Evolutionary conservation across 2,329 filamentous ascomycete species (phyloP).

Genomic region (Cladophialophora exuberans): DNA sequence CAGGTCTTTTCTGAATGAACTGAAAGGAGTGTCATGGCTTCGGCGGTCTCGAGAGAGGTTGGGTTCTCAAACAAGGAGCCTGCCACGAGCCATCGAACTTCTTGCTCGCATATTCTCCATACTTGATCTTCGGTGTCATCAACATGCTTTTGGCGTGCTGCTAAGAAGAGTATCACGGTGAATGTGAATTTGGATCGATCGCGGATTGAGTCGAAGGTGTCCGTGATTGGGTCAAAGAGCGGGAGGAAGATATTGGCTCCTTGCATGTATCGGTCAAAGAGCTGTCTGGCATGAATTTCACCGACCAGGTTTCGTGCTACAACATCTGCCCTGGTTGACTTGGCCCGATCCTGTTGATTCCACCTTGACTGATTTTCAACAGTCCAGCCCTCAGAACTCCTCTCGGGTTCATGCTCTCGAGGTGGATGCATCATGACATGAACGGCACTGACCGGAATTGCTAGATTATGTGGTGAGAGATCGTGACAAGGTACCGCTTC

Average conservation of each 20-base stretch:
- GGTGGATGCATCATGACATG: too few species aligned
- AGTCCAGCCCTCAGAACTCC: too few species aligned
- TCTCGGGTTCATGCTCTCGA: too few species aligned
- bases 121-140: background rate
- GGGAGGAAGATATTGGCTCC: conserved; percentile 1
- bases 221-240: conserved; percentile 1
- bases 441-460: too few species aligned
- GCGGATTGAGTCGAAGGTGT: conserved; percentile 9
- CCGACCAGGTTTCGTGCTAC: too few species aligned
- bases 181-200: conserved; percentile 5
- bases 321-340: too few species aligned
- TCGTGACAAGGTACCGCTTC: too few species aligned
- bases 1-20: background rate
- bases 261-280: too few species aligned
- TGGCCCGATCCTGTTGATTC: too few species aligned
- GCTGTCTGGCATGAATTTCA: too few species aligned
- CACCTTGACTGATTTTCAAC: too few species aligned
- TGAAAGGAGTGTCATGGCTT: conserved; percentile 7
- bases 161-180: background rate
- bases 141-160: background rate
- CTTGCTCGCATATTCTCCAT: background rate
- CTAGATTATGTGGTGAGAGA: too few species aligned
- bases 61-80: background rate
- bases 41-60: background rate
- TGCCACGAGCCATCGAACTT: background rate